These are phyloP conservation scores for Aureobasidium zeae DNA, from an alignment of 2,329 filamentous ascomycete genomes.

Conservation along the genomic window DNA sequence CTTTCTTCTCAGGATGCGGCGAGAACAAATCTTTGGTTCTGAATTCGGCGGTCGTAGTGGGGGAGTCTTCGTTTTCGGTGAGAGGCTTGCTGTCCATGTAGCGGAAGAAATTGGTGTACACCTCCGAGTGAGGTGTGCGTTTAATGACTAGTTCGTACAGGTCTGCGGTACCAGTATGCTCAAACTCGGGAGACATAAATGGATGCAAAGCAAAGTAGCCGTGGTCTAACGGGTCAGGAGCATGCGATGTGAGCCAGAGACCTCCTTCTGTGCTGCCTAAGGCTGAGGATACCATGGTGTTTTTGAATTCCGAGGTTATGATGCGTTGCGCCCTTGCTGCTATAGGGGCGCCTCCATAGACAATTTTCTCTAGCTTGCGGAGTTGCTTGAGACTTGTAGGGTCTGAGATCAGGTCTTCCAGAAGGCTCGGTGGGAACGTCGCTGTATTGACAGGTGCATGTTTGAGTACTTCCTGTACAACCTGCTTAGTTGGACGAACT, in stretches of 20 bases:
- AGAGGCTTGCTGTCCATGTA: slow-evolving; percentile 4
- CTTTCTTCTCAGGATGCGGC: slow-evolving; percentile 6
- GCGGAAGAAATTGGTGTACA: slow-evolving; percentile 11
- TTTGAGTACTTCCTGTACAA: not conserved
- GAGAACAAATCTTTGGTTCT: slow-evolving; percentile 13
- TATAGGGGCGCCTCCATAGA: slow-evolving; percentile 6
- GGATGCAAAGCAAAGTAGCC: slow-evolving; percentile 10
- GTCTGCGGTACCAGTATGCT: slow-evolving; percentile 10
- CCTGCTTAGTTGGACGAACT: not conserved
- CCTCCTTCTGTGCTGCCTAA: slow-evolving; percentile 15
- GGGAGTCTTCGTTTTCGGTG: not conserved
- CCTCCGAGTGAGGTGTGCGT: slow-evolving; percentile 1
- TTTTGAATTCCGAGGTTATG: slow-evolving; percentile 2
- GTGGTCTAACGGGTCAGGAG: slow-evolving; percentile 8
- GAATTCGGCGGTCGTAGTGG: slow-evolving; percentile 5
- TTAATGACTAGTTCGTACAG: slow-evolving; percentile 12
- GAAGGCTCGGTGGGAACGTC: slow-evolving; percentile 8
- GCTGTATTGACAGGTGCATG: slow-evolving; percentile 2
- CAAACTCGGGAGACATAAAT: slow-evolving; percentile 4
- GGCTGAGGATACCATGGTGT: not conserved
- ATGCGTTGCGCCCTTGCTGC: slow-evolving; percentile 1
- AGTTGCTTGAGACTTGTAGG: not conserved
- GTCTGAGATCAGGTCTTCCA: slow-evolving; percentile 3
- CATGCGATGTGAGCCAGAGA: slow-evolving; percentile 1
- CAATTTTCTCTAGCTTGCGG: not conserved